Evolutionary conservation across 1,284 basidiomycete genomes (phyloP).

Genomic region (Phlebopus sp.): DNA sequence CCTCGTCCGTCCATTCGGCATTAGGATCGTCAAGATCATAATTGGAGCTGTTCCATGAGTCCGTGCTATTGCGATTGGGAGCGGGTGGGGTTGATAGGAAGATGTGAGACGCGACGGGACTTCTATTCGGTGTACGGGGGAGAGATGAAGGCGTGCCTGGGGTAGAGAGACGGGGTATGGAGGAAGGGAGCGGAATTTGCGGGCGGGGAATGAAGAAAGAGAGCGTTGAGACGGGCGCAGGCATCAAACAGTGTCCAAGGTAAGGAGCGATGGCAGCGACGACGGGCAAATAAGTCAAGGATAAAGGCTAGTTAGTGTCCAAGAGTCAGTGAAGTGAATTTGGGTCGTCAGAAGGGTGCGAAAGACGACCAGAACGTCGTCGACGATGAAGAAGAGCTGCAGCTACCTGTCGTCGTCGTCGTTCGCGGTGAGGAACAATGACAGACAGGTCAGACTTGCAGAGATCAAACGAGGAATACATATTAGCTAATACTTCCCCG

Average conservation of each 20-base stretch:
- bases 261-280: slow-evolving; percentile 29
- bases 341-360: not conserved
- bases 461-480: not conserved
- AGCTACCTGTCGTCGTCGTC: slow-evolving; percentile 26
- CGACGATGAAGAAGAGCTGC: slow-evolving; percentile 19
- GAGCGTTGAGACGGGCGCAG: slow-evolving; percentile 44
- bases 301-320: not conserved
- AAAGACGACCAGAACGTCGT: slow-evolving; percentile 3
- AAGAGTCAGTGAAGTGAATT: not conserved
- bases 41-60: slow-evolving; percentile 80
- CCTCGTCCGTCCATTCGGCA: slow-evolving; percentile 71
- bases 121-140: slow-evolving; percentile 51
- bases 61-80: slow-evolving; percentile 66
- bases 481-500: slow-evolving; percentile 27
- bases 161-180: slow-evolving; percentile 34
- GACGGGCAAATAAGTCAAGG: slow-evolving; percentile 17
- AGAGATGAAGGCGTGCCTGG: slow-evolving; percentile 24
- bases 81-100: slow-evolving; percentile 44
- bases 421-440: slow-evolving; percentile 19
- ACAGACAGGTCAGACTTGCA: not conserved
- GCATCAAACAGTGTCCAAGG: slow-evolving; percentile 19
- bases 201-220: slow-evolving; percentile 56
- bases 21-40: slow-evolving; percentile 55
- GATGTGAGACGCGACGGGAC: slow-evolving; percentile 43
- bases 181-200: slow-evolving; percentile 42